Base-by-base conservation (phyloP, 1,284 basidiomycete species). In the Apiotrichum akiyoshidainum region DNA sequence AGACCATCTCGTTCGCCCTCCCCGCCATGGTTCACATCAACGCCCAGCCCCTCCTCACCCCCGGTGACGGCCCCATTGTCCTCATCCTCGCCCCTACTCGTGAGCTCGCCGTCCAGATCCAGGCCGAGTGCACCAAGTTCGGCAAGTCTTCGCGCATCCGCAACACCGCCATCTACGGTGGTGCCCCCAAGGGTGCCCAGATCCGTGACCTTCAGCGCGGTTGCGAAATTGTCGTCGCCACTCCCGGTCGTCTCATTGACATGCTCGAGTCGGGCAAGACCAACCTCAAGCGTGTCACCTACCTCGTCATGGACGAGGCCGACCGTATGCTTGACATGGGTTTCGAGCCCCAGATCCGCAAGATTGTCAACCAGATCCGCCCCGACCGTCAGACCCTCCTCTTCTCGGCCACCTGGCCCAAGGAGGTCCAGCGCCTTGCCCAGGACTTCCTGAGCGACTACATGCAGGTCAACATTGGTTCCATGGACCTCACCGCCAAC, bases 21-120 rank as follows among this genome's bases (percentile, higher is more conserved):
- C 95, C 95, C 54, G 93, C 95, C 59, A 99, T 99, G 93, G 84
- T 99, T 42, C 95, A 99, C 80, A 98, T 99, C 82, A 99, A 98
- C 83, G 95, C 95, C 54, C 96, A 99, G 84, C 91, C 95, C 11
- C 84, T 99, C 52, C 83, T 99, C 66, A 79, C 89, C 4, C 89
- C 94, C 50, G 95, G 95, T 34, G 96, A 99, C 78, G 95, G 95
- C 33, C 95, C 95, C 34, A 97, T 99, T 65, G 95, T 92, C 37
- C 86, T 99, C 58, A 91, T 99, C 61, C 86, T 99, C 58, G 96
- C 95, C 16, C 95, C 95, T 40, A 99, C 95, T 55, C 91, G 95
- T 81, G 95, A 99, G 81, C 85, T 99, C 58, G 96, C 96, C 49
- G 94, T 98, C 57, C 95, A 99, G 80, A 99, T 95, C 64, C 96